Evolutionary conservation across 352 stramenopile species (phyloP).

Genomic region (Globisporangium spinosum): DNA sequence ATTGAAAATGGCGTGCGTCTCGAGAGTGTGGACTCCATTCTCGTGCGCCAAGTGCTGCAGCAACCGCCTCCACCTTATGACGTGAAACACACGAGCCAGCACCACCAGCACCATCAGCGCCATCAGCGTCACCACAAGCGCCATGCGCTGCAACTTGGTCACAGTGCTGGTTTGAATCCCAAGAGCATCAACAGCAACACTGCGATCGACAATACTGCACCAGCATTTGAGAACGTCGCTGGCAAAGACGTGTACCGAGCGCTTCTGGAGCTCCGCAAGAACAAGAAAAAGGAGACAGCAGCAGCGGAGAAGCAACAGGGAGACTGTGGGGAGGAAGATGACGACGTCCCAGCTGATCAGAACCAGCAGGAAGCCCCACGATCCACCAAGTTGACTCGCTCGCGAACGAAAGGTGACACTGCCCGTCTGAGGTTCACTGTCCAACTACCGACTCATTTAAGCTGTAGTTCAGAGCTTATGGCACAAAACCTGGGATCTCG

Average conservation of each 20-base stretch:
- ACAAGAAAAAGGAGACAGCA: conserved; percentile 16
- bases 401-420: neutral
- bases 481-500: neutral
- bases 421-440: neutral
- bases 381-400: neutral
- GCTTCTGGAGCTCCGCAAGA: conserved; percentile 30
- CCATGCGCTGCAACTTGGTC: neutral
- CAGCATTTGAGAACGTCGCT: conserved; percentile 13
- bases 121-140: neutral
- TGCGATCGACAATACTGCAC: neutral
- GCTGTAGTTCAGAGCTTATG: neutral
- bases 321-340: neutral
- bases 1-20: conserved; percentile 55
- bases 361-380: neutral
- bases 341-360: neutral
- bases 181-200: neutral
- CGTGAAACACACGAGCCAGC: neutral
- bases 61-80: conserved; percentile 14
- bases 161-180: neutral
- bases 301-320: conserved; percentile 1
- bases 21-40: conserved; percentile 42
- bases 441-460: neutral
- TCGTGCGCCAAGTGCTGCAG: conserved; percentile 47
- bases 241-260: conserved; percentile 40
- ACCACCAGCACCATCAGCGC: too few species aligned